Conservation (phyloP, 2,329 filamentous ascomycete species). For the Coniochaeta sp. region DNA sequence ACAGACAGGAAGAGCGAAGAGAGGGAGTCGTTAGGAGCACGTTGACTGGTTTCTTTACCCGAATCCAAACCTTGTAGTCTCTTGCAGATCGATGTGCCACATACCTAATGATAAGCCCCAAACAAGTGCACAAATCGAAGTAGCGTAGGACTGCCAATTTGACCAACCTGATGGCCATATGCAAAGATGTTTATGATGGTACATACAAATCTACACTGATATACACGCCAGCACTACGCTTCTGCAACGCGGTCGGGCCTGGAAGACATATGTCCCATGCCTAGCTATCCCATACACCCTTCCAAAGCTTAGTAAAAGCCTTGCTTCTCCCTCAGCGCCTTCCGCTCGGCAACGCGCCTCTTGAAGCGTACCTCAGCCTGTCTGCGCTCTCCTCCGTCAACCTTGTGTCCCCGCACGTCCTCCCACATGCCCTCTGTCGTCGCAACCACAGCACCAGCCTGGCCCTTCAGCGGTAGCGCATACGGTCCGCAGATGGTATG, state of each 20-base stretch:
- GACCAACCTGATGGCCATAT: background rate
- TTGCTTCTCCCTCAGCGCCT: constrained; percentile 45
- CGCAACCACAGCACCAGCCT: constrained; percentile 57
- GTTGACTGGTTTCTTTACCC: background rate
- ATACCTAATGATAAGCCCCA: background rate
- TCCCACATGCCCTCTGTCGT: constrained; percentile 92
- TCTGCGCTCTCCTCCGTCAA: constrained; percentile 93
- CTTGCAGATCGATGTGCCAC: background rate
- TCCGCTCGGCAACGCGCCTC: constrained; percentile 71
- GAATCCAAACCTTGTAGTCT: background rate
- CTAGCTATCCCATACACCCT: no score
- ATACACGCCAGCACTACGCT: background rate
- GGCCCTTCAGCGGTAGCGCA: constrained; percentile 57
- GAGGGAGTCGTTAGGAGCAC: background rate
- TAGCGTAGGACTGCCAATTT: background rate
- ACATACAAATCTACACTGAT: constrained; percentile 1
- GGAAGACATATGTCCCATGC: background rate
- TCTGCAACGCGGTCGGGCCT: background rate
- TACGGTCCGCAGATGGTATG: constrained; percentile 69
- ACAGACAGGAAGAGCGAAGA: background rate
- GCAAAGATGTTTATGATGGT: background rate
- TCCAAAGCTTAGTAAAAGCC: constrained; percentile 1
- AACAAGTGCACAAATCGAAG: background rate
- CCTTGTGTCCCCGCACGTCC: constrained; percentile 76
- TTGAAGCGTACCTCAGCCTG: constrained; percentile 81